These are phyloP conservation scores for Fomitopsis pinicola DNA, from an alignment of 1,284 basidiomycete genomes.

Conservation along the genomic window DNA sequence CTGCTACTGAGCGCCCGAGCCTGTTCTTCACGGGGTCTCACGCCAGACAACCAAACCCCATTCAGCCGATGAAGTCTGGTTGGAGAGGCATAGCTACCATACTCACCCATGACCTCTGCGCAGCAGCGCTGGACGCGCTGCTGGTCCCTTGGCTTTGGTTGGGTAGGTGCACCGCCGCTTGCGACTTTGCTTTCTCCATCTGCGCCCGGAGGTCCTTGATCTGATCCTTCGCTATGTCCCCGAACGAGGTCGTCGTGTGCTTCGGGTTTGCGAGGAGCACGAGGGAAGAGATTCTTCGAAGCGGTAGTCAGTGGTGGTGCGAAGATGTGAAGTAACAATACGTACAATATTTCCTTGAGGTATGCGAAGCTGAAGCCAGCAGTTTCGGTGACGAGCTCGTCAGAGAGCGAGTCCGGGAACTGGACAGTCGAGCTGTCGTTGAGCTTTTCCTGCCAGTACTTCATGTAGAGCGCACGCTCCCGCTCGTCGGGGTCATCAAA, in stretches of 20 bases:
- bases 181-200: constrained; percentile 36
- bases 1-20: no score
- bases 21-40: no score
- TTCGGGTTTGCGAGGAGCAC: constrained; percentile 50
- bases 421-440: constrained; percentile 50
- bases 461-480: constrained; percentile 60
- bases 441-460: constrained; percentile 78
- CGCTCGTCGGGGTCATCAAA: constrained; percentile 63
- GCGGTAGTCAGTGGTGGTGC: neutral
- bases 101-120: no score
- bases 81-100: no score
- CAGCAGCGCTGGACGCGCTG: no score
- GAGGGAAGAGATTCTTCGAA: constrained; percentile 53
- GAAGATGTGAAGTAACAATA: constrained; percentile 11
- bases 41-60: no score
- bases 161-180: neutral
- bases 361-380: constrained; percentile 76
- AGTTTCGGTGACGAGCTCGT: constrained; percentile 56
- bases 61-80: no score
- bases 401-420: constrained; percentile 61
- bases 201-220: constrained; percentile 58
- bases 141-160: no score
- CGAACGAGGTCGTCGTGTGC: constrained; percentile 44
- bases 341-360: constrained; percentile 81
- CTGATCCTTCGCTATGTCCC: constrained; percentile 43